A percentile compares a stretch with the other conserved stretches of the same genome.
Conservation (phyloP, 495 filamentous ascomycete genomes). For the Pseudomonodictys pantanalensis region DNA sequence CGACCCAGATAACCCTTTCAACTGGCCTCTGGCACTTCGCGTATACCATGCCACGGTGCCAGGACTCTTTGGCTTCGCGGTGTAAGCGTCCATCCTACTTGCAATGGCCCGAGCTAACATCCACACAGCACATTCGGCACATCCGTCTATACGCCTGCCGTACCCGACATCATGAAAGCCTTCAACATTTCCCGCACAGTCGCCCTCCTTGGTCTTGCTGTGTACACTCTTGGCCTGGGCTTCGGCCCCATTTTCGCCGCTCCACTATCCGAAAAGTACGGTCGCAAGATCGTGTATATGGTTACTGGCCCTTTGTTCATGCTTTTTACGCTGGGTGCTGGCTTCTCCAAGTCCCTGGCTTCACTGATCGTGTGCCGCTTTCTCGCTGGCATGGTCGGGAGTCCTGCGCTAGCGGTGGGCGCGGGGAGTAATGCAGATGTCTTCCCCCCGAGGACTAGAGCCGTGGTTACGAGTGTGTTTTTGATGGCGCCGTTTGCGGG, state of each 20-base stretch:
- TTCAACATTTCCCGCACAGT: conserved; percentile 38
- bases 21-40: conserved; percentile 39
- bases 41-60: conserved; percentile 35
- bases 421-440: conserved; percentile 56
- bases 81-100: conserved; percentile 28
- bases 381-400: conserved; percentile 58
- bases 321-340: conserved; percentile 64
- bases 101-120: not conserved
- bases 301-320: conserved; percentile 49
- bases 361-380: conserved; percentile 58
- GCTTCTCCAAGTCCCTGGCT: conserved; percentile 54
- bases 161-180: conserved; percentile 28
- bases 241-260: conserved; percentile 40
- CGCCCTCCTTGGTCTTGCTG: conserved; percentile 35
- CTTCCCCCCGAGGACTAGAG: conserved; percentile 47
- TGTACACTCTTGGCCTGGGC: conserved; percentile 41
- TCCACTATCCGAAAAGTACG: conserved; percentile 39
- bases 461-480: conserved; percentile 48
- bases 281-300: conserved; percentile 38
- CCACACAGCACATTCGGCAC: conserved; percentile 32
- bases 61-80: conserved; percentile 34
- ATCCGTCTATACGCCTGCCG: conserved; percentile 39
- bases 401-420: conserved; percentile 55
- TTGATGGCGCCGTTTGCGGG: conserved; percentile 59
- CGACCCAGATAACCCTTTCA: conserved; percentile 44